Evolutionary conservation across 1,284 basidiomycete species (phyloP), one percentile per base, ranked within the genome.

Genomic region (Malassezia slooffiae): DNA sequence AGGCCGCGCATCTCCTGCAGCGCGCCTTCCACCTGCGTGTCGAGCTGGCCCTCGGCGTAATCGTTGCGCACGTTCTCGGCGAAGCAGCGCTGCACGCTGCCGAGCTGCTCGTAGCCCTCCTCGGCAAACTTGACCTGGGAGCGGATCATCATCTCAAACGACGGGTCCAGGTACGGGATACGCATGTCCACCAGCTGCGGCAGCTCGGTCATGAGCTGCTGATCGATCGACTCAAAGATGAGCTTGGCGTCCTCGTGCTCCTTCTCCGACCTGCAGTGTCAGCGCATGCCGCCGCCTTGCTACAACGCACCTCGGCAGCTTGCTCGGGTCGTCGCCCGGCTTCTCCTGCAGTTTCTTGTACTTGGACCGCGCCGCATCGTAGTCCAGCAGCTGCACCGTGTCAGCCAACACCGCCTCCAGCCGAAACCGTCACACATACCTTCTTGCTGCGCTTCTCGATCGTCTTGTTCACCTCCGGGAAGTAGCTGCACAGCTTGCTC

Each of bases 111-210:
- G 70, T 99, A 99, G 0, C 87, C 93, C 61, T 96, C 90, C 70
- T 95, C 85, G 1, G 90, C 88, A 64, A 95, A 95, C 62, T 89
- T 88, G 66, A 85, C 80, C 70, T 99, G 91, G 78, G 93, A 86
- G 31, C 93, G 86, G 11, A 72, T 62, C 91, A 97, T 96, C 24
- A 91, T 86, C 72, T 99, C 93, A 70, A 99, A 96, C 56, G 85
- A 89, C 1, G 93, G 93, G 70, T 97, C 91, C 52, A 97, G 85
- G 75, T 88, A 99, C 6, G 93, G 91, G 31, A 97, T 83, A 27
- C 93, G 83, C 19, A 96, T 79, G 61, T 96, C 89, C 35, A 97
- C 79, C 21, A 99, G 74, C 59, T 91, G 80, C 0, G 93, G 93
- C 6, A 99, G 76, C 63, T 97, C 93, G 21, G 76, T 71, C 58